Evolutionary conservation across 495 filamentous ascomycete species (phyloP), one percentile per base, ranked within the genome.

Genomic region (Neurospora sp.): DNA sequence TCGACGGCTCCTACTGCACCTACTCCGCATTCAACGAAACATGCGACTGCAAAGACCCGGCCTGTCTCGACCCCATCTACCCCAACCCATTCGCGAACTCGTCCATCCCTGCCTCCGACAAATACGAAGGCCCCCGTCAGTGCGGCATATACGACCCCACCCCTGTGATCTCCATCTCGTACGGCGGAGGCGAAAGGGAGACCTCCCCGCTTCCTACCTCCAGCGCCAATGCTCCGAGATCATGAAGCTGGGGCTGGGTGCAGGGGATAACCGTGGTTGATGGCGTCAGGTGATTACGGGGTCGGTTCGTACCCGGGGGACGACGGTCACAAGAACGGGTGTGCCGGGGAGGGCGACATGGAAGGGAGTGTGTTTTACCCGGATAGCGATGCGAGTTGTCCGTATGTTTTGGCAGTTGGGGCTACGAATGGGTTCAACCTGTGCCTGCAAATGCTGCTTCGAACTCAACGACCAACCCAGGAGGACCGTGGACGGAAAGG

Each of bases 211-310:
- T 9, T 76, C 71, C 20, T 85, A 84, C 73, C 77, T 82, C 74
- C 76, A 77, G 70, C 78, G 83, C 4, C 82, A 84, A 73, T 84
- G 82, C 77, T 73, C 77, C 42, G 81, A 83, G 82, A 76, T 85
- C 76, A 85, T 92, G 82, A 92, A 92, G 81, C 88, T 92, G 8
- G 89, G 86, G 3, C 82, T 91, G 27, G 0, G 27, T 31, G 31
- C 87, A 87, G 72, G 90, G 90, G 12, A 83, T 89, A 9, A 87
- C 88, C 0, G 81, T 91, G 22, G 75, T 92, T 92, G 44, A 87
- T 88, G 74, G 87, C 89, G 0, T 89, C 85, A 0, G 89, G 89
- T 9, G 89, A 91, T 79, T 83, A 81, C 39, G 89, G 89, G 40
- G 89, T 90, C 4, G 87, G 80, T 1, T 84, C 84, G 20, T 82